Base-by-base conservation (phyloP, 768 basidiomycete genomes). In the Cystofilobasidium macerans region DNA sequence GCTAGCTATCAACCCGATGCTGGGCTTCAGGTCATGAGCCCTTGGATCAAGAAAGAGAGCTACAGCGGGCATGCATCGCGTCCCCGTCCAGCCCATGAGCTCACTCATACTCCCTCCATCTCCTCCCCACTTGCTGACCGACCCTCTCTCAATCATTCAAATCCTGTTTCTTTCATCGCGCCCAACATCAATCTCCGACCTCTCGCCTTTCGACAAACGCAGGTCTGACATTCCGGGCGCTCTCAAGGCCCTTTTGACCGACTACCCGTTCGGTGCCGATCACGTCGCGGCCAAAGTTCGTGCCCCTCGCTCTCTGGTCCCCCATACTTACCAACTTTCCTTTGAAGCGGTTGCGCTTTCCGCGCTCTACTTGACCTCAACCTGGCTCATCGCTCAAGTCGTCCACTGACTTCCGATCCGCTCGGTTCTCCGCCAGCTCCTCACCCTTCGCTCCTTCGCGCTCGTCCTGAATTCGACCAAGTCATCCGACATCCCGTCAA, bases 381-480 rank as follows among this genome's bases (percentile, higher is more conserved):
- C 7, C 36, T 18, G 61, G 61, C 60, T n/a, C 6, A 24, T 51
- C 48, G 59, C 22, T n/a, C 26, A 33, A 20, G 12, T 51, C 43
- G 0, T 35, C 13, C 42, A 4, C 42, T 20, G 16, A 20, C 42
- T 5, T 4, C 9, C 42, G 22, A 14, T 20, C 42, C 42, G 14
- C 42, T 16, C 20, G 42, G 48, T 38, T 40, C n/a, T 13, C 14
- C 20, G 42, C 42, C 57, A 16, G n/a, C 13, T 22, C 8, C 2
- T 30, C 9, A 88, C 87, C 0, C 83, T 93, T 32, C 84, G 86
- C 69, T 84, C 86, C 0, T 79, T 97, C 30, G 81, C 93, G 40
- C 85, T 88, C 0, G 89, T 98, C 69, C 82, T 97, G 69, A 97
- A 95, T 80, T 91, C 88, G 65, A 95, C 92, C 16, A 90, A 94